Conservation (phyloP, 345 rosid genomes). For the Populus alba region DNA sequence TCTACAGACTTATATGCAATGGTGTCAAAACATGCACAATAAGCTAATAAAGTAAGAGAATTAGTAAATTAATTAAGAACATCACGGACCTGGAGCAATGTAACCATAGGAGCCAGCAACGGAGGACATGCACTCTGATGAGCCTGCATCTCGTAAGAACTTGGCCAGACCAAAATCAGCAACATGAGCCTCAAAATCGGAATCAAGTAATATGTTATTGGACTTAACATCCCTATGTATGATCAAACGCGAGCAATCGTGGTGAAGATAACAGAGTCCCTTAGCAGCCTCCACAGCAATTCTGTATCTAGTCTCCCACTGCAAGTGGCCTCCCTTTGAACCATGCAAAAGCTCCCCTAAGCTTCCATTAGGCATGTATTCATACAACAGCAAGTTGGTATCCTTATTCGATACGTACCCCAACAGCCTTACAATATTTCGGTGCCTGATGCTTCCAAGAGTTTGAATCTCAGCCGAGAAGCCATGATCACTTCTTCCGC, state of each 20-base stretch:
- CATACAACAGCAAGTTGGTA: conserved; percentile 69
- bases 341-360: conserved; percentile 85
- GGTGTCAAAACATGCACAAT: not conserved
- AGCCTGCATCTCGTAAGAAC: conserved; percentile 74
- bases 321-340: conserved; percentile 78
- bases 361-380: conserved; percentile 93
- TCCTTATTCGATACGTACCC: conserved; percentile 87
- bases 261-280: conserved; percentile 89
- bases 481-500: conserved; percentile 66
- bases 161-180: conserved; percentile 96
- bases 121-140: conserved; percentile 87
- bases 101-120: conserved; percentile 93
- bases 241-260: conserved; percentile 86
- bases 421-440: conserved; percentile 74
- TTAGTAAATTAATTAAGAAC: not conserved
- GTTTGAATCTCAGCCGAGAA: conserved; percentile 94
- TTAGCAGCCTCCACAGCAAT: conserved; percentile 79
- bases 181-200: conserved; percentile 79
- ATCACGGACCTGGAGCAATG: conserved; percentile 78
- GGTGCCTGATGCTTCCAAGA: conserved; percentile 74
- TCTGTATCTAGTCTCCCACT: conserved; percentile 67
- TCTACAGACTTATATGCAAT: not conserved
- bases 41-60: not conserved
- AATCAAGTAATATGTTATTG: conserved; percentile 77
- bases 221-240: conserved; percentile 93